A percentile compares a stretch with the other conserved stretches of the same genome.
Evolutionary conservation across 768 basidiomycete species (phyloP).

Genomic region (Cystofilobasidium ferigula): DNA sequence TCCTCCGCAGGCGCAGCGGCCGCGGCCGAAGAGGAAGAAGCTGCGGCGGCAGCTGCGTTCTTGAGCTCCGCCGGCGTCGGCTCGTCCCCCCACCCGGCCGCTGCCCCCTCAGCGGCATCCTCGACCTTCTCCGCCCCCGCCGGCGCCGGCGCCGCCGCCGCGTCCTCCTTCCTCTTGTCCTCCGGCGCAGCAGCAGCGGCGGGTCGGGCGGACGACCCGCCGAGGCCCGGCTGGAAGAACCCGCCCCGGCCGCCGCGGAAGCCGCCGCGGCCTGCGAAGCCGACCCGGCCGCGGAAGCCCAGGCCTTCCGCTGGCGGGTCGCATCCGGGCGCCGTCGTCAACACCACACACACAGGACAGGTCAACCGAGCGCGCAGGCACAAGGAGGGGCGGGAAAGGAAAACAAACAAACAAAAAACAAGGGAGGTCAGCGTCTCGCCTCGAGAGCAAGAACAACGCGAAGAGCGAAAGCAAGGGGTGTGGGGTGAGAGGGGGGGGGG

Average conservation of each 20-base stretch:
- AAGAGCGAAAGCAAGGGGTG: too few species aligned
- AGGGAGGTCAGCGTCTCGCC: too few species aligned
- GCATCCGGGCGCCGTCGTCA: too few species aligned
- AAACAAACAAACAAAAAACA: too few species aligned
- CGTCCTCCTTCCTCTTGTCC: slow-evolving; percentile 24
- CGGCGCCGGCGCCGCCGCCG: slow-evolving; percentile 30
- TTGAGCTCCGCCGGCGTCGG: slow-evolving; percentile 7
- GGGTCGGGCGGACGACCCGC: slow-evolving; percentile 18
- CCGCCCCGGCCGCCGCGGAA: slow-evolving; percentile 37
- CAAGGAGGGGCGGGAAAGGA: too few species aligned
- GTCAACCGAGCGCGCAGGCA: too few species aligned
- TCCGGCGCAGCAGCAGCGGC: slow-evolving; percentile 4
- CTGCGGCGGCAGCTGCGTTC: neutral
- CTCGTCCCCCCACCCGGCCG: slow-evolving; percentile 12
- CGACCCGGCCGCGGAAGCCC: neutral
- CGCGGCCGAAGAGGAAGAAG: slow-evolving; percentile 2
- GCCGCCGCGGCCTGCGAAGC: slow-evolving; percentile 33
- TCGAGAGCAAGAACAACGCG: too few species aligned
- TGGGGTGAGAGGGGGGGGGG: neutral
- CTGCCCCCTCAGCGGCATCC: slow-evolving; percentile 14
- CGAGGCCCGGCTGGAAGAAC: slow-evolving; percentile 28
- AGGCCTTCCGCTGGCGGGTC: slow-evolving; percentile 5
- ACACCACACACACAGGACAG: too few species aligned
- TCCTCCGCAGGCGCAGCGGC: slow-evolving; percentile 25
- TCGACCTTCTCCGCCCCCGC: too few species aligned